A percentile compares a stretch with the other conserved stretches of the same genome.
Evolutionary conservation across 495 filamentous ascomycete genomes (phyloP).

Genomic region (Stereocaulon alpinum): DNA sequence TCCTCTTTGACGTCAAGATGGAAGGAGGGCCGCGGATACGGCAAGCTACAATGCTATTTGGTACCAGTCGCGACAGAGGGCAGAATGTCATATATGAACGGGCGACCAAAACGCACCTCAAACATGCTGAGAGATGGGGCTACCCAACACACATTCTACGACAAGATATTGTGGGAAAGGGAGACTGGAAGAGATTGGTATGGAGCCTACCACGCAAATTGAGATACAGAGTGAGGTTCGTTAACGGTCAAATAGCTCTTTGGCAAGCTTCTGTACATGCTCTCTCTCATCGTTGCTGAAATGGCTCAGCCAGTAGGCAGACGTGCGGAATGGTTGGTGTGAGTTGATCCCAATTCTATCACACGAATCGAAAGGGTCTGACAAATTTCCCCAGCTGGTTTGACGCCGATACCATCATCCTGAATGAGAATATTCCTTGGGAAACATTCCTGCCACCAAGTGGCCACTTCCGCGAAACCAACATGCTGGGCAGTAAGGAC

Average conservation of each 20-base stretch:
- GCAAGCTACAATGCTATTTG: constrained; percentile 10
- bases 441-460: constrained; percentile 42
- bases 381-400: constrained; percentile 32
- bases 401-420: constrained; percentile 28
- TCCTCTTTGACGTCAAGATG: constrained; percentile 1
- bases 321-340: constrained; percentile 38
- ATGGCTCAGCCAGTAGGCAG: constrained; percentile 28
- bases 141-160: constrained; percentile 34
- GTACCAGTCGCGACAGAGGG: not conserved
- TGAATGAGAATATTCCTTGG: constrained; percentile 41
- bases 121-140: constrained; percentile 31
- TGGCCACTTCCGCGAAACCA: constrained; percentile 30
- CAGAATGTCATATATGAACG: constrained; percentile 27
- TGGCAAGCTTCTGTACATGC: constrained; percentile 35
- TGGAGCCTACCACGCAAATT: not conserved
- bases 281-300: constrained; percentile 33
- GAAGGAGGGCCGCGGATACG: constrained; percentile 9
- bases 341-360: not conserved
- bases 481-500: constrained; percentile 41
- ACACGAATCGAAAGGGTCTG: not conserved
- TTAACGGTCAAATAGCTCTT: constrained; percentile 21
- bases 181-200: constrained; percentile 9
- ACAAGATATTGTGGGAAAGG: constrained; percentile 19
- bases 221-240: not conserved
- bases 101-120: constrained; percentile 30